These are phyloP conservation scores for Ensete ventricosum DNA, from an alignment of 176 grass and related monocot species.

Conservation along the genomic window DNA sequence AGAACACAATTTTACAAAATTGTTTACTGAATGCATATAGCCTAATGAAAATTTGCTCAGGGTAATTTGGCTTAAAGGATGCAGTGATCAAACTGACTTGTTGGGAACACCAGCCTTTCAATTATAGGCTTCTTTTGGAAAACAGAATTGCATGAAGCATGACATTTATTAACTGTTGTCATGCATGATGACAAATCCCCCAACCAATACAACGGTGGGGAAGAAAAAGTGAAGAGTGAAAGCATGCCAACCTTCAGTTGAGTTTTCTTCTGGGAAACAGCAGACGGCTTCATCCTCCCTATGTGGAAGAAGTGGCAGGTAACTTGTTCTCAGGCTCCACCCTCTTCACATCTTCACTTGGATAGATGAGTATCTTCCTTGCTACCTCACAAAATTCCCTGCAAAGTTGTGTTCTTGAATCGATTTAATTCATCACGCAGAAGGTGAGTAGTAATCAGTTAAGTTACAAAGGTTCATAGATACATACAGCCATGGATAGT, in stretches of 20 bases:
- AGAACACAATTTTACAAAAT: background rate
- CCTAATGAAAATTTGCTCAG: too few relatives aligned
- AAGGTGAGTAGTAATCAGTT: background rate
- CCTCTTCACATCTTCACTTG: conserved; percentile 36
- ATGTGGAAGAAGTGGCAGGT: background rate
- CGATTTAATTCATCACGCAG: background rate
- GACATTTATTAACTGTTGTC: too few relatives aligned
- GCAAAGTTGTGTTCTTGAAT: background rate
- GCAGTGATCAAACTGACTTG: too few relatives aligned
- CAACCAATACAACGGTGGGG: background rate
- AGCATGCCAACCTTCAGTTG: too few relatives aligned
- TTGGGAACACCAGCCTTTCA: too few relatives aligned
- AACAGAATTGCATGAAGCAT: too few relatives aligned
- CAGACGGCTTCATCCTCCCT: background rate
- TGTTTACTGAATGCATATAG: too few relatives aligned
- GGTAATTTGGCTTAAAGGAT: too few relatives aligned
- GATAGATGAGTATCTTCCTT: conserved; percentile 34
- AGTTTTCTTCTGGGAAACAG: background rate
- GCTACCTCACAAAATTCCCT: conserved; percentile 40
- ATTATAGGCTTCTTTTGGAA: too few relatives aligned
- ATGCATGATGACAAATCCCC: too few relatives aligned
- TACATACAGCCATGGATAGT: conserved; percentile 68
- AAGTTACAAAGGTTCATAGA: background rate
- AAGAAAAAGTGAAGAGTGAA: background rate
- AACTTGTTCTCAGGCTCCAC: conserved; percentile 16